Conservation (phyloP, 2,329 filamentous ascomycete species). For the Ophiostoma tasmaniense region DNA sequence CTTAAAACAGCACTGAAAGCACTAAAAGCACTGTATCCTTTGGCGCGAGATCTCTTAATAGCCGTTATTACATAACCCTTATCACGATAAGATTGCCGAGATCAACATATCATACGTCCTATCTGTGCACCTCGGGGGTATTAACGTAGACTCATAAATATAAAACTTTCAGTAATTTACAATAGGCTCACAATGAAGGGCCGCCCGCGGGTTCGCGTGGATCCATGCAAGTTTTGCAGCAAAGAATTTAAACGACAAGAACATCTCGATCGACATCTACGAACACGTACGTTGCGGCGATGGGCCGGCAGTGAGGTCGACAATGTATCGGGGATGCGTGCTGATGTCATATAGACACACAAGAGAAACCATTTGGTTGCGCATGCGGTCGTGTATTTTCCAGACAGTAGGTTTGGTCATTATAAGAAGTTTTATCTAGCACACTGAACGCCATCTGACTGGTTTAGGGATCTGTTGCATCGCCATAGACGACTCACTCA, state of each 20-base stretch:
- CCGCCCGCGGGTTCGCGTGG: constrained; percentile 5
- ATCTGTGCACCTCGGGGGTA: not conserved
- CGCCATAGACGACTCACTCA: not conserved
- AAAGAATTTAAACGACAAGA: constrained; percentile 11
- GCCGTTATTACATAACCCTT: not conserved
- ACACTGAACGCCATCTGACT: not conserved
- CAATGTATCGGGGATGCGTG: not conserved
- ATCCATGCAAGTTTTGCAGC: constrained; percentile 8
- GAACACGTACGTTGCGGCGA: constrained; percentile 7
- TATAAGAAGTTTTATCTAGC: too few species aligned
- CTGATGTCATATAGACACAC: not conserved
- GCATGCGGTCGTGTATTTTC: constrained; percentile 4
- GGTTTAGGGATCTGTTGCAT: not conserved
- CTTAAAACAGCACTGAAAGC: not conserved
- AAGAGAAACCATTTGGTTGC: constrained; percentile 9
- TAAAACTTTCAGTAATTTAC: not conserved
- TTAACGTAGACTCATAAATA: not conserved
- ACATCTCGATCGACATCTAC: constrained; percentile 6
- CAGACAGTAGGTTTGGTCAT: constrained; percentile 6
- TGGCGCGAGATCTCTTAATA: not conserved
- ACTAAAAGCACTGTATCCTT: not conserved
- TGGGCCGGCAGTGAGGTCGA: not conserved
- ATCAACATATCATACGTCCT: not conserved
- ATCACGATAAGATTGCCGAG: not conserved
- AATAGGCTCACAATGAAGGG: constrained; percentile 7